These are phyloP conservation scores for Monilinia fructicola DNA, from an alignment of 2,329 filamentous ascomycete species.

Conservation along the genomic window DNA sequence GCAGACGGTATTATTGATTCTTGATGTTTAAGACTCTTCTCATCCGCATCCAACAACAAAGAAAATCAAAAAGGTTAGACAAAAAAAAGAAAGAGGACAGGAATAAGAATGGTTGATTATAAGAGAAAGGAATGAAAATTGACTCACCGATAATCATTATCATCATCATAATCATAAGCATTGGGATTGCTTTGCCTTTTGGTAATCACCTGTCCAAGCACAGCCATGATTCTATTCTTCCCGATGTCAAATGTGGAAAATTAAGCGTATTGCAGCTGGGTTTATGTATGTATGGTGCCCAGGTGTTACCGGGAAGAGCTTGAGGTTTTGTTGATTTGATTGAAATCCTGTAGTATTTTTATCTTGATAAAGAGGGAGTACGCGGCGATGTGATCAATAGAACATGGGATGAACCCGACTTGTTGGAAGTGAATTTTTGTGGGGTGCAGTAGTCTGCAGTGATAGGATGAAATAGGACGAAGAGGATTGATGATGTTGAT, in stretches of 20 bases:
- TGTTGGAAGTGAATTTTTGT: too few species aligned
- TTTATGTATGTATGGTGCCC: not conserved
- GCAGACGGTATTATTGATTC: too few species aligned
- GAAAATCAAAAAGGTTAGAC: not conserved
- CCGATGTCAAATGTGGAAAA: not conserved
- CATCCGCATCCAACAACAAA: not conserved
- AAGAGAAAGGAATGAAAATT: not conserved
- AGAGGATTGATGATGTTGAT: too few species aligned
- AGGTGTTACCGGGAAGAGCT: too few species aligned
- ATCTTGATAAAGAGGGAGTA: too few species aligned
- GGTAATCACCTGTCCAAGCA: not conserved
- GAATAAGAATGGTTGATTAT: not conserved
- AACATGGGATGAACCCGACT: too few species aligned
- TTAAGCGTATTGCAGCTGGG: not conserved
- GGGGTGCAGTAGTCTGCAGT: too few species aligned
- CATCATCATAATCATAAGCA: not conserved
- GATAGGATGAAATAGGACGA: too few species aligned
- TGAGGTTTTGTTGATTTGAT: not conserved
- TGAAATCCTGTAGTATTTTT: too few species aligned
- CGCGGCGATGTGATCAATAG: too few species aligned
- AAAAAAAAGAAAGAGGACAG: not conserved
- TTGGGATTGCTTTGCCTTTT: constrained; percentile 9
- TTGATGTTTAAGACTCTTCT: too few species aligned
- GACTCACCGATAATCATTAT: not conserved
- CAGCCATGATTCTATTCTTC: constrained; percentile 2